Evolutionary conservation across 1,284 basidiomycete genomes (phyloP), one percentile per base, ranked within the genome.

Genomic region (Ustilago curta): DNA sequence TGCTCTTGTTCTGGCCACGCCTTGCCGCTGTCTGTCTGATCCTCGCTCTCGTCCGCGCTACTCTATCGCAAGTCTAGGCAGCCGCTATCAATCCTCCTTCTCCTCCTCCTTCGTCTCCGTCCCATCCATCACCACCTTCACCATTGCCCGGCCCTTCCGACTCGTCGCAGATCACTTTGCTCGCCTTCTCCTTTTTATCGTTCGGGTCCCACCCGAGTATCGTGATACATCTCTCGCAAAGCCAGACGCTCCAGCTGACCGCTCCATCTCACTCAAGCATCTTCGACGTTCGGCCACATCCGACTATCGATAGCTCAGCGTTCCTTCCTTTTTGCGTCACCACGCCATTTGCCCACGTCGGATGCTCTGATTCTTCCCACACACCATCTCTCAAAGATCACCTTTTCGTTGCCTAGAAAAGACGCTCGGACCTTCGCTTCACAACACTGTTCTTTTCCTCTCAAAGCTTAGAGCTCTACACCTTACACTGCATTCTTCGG

Each of bases 381-480:
- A 18, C n/a, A n/a, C n/a, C 8, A 48, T 31, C 47, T 21, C 16
- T 31, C 29, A 48, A 31, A 27, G 27, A 32, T 19, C 47, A 48
- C 4, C 29, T 8, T 19, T 4, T 14, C 27, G n/a, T 29, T 29
- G 27, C 47, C 9, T n/a, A 48, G 47, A 48, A 31, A 48, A 48
- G 47, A 48, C 47, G 47, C 47, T 48, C 19, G 47, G 47, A 29
- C 47, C 47, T 48, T 7, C 29, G 29, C 47, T 48, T 27, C 21
- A 16, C 35, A 4, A 32, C 27, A 18, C 47, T 31, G n/a, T 29
- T 27, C 3, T 16, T 19, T 31, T 19, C 47, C 18, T 9, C 18
- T 19, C 25, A n/a, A n/a, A 32, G 47, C 47, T 31, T 48, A 31
- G 47, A n/a, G 27, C 8, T 47, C 45, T n/a, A n/a, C 8, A 6